Conservation (phyloP, 116 monocot species). For the Papilionanthe hybrid region DNA sequence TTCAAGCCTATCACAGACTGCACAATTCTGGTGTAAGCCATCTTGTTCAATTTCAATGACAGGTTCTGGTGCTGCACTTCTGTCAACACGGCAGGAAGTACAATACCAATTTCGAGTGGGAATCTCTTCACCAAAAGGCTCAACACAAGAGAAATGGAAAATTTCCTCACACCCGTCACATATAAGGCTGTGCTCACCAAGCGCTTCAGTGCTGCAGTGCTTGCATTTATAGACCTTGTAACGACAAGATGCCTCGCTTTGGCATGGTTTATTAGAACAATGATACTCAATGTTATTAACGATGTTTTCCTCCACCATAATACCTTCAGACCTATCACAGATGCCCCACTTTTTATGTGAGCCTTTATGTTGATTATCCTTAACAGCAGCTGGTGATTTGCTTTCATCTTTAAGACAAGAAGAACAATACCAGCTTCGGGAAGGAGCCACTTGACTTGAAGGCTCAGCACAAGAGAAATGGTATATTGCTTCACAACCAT, state of each 20-base stretch:
- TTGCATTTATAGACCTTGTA: constrained; percentile 47
- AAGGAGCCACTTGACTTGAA: constrained; percentile 21
- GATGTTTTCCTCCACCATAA: neutral
- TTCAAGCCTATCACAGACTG: constrained; percentile 58
- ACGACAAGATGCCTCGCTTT: constrained; percentile 40
- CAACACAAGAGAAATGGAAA: constrained; percentile 59
- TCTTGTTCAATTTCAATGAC: constrained; percentile 11
- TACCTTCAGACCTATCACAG: neutral
- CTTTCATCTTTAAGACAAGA: constrained; percentile 23
- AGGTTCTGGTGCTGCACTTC: neutral
- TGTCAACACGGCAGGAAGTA: constrained; percentile 24
- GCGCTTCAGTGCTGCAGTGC: constrained; percentile 42
- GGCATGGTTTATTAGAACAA: constrained; percentile 35
- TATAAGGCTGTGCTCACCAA: constrained; percentile 45
- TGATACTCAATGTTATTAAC: neutral
- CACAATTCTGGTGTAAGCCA: constrained; percentile 53
- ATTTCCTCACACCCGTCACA: constrained; percentile 65
- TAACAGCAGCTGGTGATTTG: constrained; percentile 9
- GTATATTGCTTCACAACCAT: constrained; percentile 56
- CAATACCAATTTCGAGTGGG: constrained; percentile 58
- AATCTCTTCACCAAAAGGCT: constrained; percentile 29
- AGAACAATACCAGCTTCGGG: constrained; percentile 51
- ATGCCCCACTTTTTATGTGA: neutral
- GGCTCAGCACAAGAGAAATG: constrained; percentile 57
- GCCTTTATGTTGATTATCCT: neutral